Conservation (phyloP, 768 basidiomycete genomes). For the Suillus paluster region DNA sequence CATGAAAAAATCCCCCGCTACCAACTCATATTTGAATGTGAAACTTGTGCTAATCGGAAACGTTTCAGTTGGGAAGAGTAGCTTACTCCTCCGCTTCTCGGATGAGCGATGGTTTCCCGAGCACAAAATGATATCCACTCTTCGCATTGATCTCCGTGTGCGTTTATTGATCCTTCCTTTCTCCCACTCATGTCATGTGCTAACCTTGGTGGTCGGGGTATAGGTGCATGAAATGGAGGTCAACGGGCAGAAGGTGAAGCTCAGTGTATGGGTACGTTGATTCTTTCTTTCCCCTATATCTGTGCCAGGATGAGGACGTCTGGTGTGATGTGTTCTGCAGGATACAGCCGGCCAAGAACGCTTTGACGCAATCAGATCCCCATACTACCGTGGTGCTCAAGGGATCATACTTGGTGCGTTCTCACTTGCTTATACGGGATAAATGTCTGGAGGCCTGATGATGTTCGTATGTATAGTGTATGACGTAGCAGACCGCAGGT, state of each 20-base stretch:
- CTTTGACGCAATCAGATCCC: slow-evolving; percentile 92
- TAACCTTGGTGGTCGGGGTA: slow-evolving; percentile 1
- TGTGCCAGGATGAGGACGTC: not conserved
- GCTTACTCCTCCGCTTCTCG: slow-evolving; percentile 88
- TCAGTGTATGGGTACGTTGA: slow-evolving; percentile 89
- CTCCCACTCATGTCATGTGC: slow-evolving; percentile 2
- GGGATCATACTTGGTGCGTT: slow-evolving; percentile 73
- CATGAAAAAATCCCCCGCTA: slow-evolving; percentile 29
- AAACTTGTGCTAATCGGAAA: slow-evolving; percentile 87
- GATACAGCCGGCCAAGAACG: slow-evolving; percentile 97
- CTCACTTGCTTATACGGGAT: not conserved
- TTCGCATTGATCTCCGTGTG: slow-evolving; percentile 84
- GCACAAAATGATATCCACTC: slow-evolving; percentile 85
- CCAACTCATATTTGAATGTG: slow-evolving; percentile 57
- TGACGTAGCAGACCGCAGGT: slow-evolving; percentile 90
- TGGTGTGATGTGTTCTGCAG: slow-evolving; percentile 41
- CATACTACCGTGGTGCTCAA: slow-evolving; percentile 91
- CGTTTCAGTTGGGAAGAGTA: slow-evolving; percentile 91
- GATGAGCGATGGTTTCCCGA: slow-evolving; percentile 96
- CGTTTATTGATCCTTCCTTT: slow-evolving; percentile 29
- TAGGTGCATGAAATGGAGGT: slow-evolving; percentile 90
- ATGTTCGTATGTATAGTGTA: slow-evolving; percentile 64
- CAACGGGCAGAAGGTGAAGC: slow-evolving; percentile 82
- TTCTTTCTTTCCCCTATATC: not conserved
- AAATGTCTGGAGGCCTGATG: not conserved